Conservation (phyloP, 441 rosid genomes). For the Biscutella laevigata region DNA sequence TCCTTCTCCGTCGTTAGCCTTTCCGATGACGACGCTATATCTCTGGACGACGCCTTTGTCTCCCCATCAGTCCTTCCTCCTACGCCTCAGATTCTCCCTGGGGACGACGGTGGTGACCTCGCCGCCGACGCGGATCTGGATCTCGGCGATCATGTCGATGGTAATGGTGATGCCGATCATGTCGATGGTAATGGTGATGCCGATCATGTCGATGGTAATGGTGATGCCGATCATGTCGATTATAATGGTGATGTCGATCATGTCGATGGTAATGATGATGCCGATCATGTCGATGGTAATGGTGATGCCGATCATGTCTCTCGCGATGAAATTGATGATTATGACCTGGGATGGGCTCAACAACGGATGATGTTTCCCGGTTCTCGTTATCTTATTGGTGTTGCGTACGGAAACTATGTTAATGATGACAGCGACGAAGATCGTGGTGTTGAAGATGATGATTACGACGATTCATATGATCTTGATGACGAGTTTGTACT, state of each 20-base stretch:
- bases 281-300: no score
- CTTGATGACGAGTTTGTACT: conserved; percentile 71
- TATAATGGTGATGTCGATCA: no score
- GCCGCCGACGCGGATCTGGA: conserved; percentile 17
- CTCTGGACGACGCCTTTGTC: conserved; percentile 17
- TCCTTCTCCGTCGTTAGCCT: conserved; percentile 30
- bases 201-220: no score
- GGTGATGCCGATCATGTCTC: neutral
- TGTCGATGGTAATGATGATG: neutral
- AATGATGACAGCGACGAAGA: conserved; percentile 7
- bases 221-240: neutral
- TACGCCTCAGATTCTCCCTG: neutral
- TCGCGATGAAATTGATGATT: conserved; percentile 3
- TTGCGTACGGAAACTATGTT: neutral
- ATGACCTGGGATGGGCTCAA: conserved; percentile 5
- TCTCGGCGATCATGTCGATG: no score
- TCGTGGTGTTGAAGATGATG: conserved; percentile 6
- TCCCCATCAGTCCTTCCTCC: neutral
- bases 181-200: neutral
- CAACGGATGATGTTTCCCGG: neutral
- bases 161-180: no score
- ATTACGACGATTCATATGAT: conserved; percentile 38
- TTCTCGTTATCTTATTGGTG: neutral
- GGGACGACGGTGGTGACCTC: neutral
- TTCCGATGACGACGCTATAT: conserved; percentile 29